These are phyloP conservation scores for Drosera capensis DNA, from an alignment of 148 eudicot species.

Conservation along the genomic window DNA sequence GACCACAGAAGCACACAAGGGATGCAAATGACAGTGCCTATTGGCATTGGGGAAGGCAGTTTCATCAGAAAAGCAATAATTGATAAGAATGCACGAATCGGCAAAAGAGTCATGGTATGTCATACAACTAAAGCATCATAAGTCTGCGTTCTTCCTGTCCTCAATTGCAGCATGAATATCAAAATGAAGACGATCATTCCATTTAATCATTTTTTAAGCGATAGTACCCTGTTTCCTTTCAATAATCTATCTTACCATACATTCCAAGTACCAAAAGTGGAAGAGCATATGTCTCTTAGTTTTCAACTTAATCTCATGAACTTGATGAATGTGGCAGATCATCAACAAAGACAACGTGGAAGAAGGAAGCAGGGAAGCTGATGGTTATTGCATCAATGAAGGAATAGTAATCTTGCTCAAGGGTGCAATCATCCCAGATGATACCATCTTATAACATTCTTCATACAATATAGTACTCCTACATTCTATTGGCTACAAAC, in stretches of 20 bases:
- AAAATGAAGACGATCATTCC: too few species aligned
- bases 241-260: too few species aligned
- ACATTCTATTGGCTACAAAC: too few species aligned
- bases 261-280: not conserved
- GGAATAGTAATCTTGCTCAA: slow-evolving; percentile 49
- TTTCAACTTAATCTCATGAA: not conserved
- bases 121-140: not conserved
- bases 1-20: slow-evolving; percentile 13
- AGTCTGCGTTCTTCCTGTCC: not conserved
- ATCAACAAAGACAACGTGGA: slow-evolving; percentile 48
- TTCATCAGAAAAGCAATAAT: slow-evolving; percentile 50
- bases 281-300: not conserved
- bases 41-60: slow-evolving; percentile 66
- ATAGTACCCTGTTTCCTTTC: too few species aligned
- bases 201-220: too few species aligned
- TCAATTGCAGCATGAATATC: not conserved
- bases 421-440: slow-evolving; percentile 41
- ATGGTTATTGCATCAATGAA: slow-evolving; percentile 39
- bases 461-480: too few species aligned
- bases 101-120: slow-evolving; percentile 63
- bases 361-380: slow-evolving; percentile 52
- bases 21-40: slow-evolving; percentile 21
- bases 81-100: slow-evolving; percentile 81
- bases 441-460: slow-evolving; percentile 33
- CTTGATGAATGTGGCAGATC: slow-evolving; percentile 29